phyloP scores from a whole-genome alignment of 208 protist genomes.

The Leptomonas pyrrhocoris region DNA sequence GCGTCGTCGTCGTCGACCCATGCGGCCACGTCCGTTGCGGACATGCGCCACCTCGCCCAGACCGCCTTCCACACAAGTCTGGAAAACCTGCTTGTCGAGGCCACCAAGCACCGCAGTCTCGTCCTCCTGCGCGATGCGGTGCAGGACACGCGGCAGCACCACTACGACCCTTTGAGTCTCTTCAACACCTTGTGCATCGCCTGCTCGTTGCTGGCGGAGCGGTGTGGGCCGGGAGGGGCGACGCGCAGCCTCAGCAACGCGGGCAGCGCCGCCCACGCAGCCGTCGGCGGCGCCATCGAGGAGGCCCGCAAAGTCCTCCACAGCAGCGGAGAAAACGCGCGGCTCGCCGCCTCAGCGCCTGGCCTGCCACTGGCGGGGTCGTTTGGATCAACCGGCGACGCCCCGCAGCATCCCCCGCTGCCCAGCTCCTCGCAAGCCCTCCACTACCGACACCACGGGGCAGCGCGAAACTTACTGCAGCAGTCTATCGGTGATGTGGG shows the following conservation, averaged over 20 bases:
- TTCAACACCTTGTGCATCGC: conserved; percentile 68
- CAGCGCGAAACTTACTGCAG: conserved; percentile 45
- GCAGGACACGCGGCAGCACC: conserved; percentile 45
- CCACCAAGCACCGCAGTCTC: conserved; percentile 52
- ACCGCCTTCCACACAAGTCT: conserved; percentile 56
- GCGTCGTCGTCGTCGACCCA: not conserved
- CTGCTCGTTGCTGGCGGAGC: conserved; percentile 39
- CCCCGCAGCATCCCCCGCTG: not conserved
- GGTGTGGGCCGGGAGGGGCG: not conserved
- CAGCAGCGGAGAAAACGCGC: conserved; percentile 4
- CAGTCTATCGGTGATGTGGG: conserved; percentile 70
- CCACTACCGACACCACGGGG: conserved; percentile 34
- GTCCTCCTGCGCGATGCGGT: conserved; percentile 56
- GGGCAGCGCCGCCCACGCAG: conserved; percentile 3
- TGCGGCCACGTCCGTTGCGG: conserved; percentile 2
- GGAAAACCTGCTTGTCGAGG: conserved; percentile 53
- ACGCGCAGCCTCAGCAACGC: conserved; percentile 17
- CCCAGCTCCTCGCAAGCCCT: conserved; percentile 2
- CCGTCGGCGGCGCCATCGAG: not conserved
- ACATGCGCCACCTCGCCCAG: conserved; percentile 26
- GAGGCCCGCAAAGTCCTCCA: not conserved
- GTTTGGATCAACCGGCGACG: not conserved
- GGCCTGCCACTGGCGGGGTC: not conserved
- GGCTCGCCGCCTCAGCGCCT: conserved; percentile 2
- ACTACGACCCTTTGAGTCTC: conserved; percentile 46